These are phyloP conservation scores for Termitomyces eurrhizus DNA, from an alignment of 768 basidiomycete species.

Conservation along the genomic window DNA sequence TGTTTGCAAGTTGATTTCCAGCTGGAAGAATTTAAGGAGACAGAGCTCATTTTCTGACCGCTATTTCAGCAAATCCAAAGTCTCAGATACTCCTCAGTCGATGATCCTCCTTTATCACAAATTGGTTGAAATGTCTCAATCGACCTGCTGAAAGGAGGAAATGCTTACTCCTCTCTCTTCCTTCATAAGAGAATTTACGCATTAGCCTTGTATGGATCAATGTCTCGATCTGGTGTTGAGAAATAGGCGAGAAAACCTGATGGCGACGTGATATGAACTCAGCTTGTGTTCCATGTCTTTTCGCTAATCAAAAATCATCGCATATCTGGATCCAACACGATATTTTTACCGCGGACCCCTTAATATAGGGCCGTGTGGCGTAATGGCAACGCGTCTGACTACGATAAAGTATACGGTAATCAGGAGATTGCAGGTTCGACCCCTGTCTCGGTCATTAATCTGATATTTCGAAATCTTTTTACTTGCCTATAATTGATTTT, in stretches of 20 bases:
- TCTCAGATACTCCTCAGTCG: background rate
- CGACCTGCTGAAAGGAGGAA: background rate
- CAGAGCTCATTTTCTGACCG: no score
- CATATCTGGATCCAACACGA: no score
- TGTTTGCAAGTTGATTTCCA: background rate
- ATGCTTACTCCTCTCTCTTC: background rate
- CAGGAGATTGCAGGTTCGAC: slow-evolving; percentile 82
- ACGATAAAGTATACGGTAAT: slow-evolving; percentile 24
- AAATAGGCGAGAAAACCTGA: no score
- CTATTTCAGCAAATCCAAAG: background rate
- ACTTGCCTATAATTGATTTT: no score
- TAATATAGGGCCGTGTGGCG: slow-evolving; percentile 11
- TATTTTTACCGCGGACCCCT: no score
- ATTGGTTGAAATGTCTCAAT: background rate
- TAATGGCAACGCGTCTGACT: slow-evolving; percentile 15
- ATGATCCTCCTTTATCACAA: background rate
- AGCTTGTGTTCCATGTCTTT: no score
- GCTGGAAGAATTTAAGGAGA: background rate
- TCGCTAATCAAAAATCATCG: no score
- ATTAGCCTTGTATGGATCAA: no score
- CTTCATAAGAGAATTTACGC: background rate
- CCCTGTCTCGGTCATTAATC: slow-evolving; percentile 44
- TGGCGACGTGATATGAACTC: no score
- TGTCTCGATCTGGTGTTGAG: no score
- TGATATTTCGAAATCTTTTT: no score